Percentiles rank a stretch among this genome's conserved stretches.
Evolutionary conservation across 2,329 filamentous ascomycete species (phyloP).

Genomic region (Phialophora expanda): DNA sequence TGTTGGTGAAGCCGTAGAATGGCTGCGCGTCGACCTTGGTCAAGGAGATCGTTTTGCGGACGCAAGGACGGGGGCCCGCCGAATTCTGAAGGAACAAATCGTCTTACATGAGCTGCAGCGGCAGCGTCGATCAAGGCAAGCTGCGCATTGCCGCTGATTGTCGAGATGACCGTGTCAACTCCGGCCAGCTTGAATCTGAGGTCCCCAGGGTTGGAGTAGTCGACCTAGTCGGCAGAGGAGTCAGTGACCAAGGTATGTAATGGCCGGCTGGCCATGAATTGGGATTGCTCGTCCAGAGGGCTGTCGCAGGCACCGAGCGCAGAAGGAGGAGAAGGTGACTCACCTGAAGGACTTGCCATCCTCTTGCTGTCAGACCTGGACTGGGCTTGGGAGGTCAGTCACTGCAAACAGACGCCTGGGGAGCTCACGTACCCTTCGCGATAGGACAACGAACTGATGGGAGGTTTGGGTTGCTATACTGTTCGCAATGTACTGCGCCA

Average conservation of each 20-base stretch:
- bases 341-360: constrained; percentile 66
- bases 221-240: constrained; percentile 49
- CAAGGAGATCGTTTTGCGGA: constrained; percentile 63
- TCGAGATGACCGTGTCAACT: constrained; percentile 76
- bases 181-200: constrained; percentile 71
- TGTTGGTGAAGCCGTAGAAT: constrained; percentile 63
- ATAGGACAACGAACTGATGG: constrained; percentile 73
- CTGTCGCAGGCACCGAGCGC: background rate
- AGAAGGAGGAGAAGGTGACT: background rate
- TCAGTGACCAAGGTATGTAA: constrained; percentile 13
- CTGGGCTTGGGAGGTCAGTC: constrained; percentile 42
- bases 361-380: constrained; percentile 46
- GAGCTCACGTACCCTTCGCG: constrained; percentile 52
- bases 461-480: constrained; percentile 66
- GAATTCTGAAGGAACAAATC: constrained; percentile 77
- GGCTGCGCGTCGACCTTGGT: constrained; percentile 65
- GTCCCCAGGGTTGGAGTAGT: constrained; percentile 65
- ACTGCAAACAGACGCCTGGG: background rate
- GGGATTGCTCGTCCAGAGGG: background rate
- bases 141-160: constrained; percentile 69
- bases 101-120: constrained; percentile 65
- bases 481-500: constrained; percentile 63
- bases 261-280: background rate
- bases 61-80: constrained; percentile 67
- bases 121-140: constrained; percentile 75